Evolutionary conservation across 257 asterid genomes (phyloP), one percentile per base, ranked within the genome.

Genomic region (Euphrasia confusa): DNA sequence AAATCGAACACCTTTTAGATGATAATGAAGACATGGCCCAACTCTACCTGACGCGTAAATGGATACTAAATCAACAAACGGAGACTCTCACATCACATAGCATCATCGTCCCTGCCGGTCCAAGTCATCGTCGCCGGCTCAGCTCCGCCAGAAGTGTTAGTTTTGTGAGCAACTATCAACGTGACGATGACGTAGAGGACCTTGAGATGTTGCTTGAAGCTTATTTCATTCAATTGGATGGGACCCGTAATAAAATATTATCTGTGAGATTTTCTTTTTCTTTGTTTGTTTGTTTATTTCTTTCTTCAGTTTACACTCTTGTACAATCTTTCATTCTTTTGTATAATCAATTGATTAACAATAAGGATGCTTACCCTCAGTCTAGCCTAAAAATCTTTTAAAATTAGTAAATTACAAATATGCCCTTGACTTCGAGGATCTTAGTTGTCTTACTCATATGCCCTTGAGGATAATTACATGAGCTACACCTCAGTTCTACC

Each of bases 141-240:
- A 82, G 81, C 79, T 93, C 96, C 55, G 59, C 75, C 58, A 82
- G 86, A 72, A 89, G 96, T 68, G 94, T 87, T 45, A 85, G 95
- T 74, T 64, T 87, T 60, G 77, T 78, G 53, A 82, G 95, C 84
- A 84, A 80, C 76, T 76, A 78, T 74, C 72, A 60, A 7, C 74
- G 85, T 68, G 88, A 78, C 61, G 54, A 81, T 62, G 95, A 93
- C 71, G 99, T 93, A 60, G 99, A 93, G 76, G 99, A 93, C 77
- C 77, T 93, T 9, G 99, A 93, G 68, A 93, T 93, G 99, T 75
- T 93, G 85, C 96, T 93, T 2, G 99, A 93, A 77, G 97, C 99
- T 67, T 93, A 93, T 74, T 93, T 93, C 83, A 80, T 84, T 87
- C 99, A 93, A 77, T 69, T 93, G 77, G 99, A 89, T 75, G 97